A percentile compares a stretch with the other conserved stretches of the same genome.
Evolutionary conservation across 1,284 basidiomycete genomes (phyloP).

Genomic region (Ganoderma lingzhi): DNA sequence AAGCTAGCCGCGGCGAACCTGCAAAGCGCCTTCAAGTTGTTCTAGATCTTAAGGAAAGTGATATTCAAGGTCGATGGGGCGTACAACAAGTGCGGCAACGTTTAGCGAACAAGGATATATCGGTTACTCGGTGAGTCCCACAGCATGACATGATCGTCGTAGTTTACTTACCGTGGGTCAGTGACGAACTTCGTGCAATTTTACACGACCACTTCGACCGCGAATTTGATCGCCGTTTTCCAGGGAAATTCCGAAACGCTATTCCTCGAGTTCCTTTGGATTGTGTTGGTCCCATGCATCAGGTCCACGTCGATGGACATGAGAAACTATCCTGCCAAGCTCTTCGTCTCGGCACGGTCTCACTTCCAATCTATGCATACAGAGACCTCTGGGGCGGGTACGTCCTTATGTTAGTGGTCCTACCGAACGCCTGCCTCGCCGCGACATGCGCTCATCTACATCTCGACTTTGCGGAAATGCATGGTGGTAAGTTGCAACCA

Average conservation of each 20-base stretch:
- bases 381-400: neutral
- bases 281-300: neutral
- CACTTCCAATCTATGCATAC: neutral
- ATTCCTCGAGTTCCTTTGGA: neutral
- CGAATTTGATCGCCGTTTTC: neutral
- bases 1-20: neutral
- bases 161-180: neutral
- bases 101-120: neutral
- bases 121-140: neutral
- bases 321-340: neutral
- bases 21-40: neutral
- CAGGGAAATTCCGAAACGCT: neutral
- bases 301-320: neutral
- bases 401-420: neutral
- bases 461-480: neutral
- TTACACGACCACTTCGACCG: neutral
- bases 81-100: neutral
- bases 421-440: neutral
- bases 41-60: neutral
- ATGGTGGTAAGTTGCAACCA: neutral
- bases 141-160: neutral
- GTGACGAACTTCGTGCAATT: neutral
- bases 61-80: neutral
- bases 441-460: neutral
- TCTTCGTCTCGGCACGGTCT: neutral